These are phyloP conservation scores for Candida dajiaensis DNA, from an alignment of 805 yeast species.

Conservation along the genomic window DNA sequence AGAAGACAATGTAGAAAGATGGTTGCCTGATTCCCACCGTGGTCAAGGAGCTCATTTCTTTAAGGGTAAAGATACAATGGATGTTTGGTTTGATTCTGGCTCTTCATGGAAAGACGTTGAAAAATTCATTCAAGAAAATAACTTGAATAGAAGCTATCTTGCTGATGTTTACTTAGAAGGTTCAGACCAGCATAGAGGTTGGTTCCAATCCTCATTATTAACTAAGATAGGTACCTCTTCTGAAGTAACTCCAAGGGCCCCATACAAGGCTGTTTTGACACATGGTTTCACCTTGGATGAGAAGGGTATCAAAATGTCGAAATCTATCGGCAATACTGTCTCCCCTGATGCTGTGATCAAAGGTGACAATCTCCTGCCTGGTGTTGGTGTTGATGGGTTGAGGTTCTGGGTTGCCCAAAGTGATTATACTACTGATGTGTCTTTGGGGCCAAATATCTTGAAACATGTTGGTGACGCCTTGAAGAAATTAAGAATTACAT, in stretches of 20 bases:
- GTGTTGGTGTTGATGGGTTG: conserved; percentile 85
- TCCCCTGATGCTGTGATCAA: conserved; percentile 61
- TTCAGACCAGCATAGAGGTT: conserved; percentile 97
- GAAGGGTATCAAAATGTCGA: conserved; percentile 87
- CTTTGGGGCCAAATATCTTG: conserved; percentile 65
- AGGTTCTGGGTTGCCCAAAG: conserved; percentile 88
- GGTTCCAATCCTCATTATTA: conserved; percentile 93
- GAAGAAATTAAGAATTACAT: conserved; percentile 78
- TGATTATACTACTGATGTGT: conserved; percentile 77
- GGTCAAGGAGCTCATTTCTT: conserved; percentile 37
- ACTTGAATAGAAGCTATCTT: conserved; percentile 35
- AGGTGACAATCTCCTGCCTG: conserved; percentile 44
- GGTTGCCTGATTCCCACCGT: conserved; percentile 62
- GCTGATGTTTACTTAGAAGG: conserved; percentile 94
- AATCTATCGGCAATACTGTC: conserved; percentile 80
- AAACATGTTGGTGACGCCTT: conserved; percentile 73
- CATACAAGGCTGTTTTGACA: conserved; percentile 72
- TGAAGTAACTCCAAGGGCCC: conserved; percentile 35
- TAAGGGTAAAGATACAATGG: conserved; percentile 90
- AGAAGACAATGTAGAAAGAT: conserved; percentile 46
- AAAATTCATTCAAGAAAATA: conserved; percentile 31
- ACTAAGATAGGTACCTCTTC: conserved; percentile 55
- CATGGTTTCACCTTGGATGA: conserved; percentile 93
- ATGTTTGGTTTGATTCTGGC: conserved; percentile 99
- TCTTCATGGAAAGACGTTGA: conserved; percentile 74